phyloP scores from a whole-genome alignment of 371 early-diverging fungal genomes.

The Gilbertella persicaria region DNA sequence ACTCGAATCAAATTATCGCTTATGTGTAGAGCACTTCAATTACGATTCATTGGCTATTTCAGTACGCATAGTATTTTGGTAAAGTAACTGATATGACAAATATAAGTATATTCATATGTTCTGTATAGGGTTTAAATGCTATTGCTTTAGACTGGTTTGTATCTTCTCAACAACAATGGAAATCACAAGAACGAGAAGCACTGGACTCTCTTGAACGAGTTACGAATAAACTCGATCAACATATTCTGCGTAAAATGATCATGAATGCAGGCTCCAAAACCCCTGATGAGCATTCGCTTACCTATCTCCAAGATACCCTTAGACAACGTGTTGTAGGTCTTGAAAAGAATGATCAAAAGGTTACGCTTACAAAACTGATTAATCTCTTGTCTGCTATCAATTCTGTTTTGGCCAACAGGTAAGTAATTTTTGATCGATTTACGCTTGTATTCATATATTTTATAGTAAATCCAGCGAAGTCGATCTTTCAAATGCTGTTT shows the following conservation, averaged over 20 bases:
- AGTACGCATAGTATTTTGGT: conserved; percentile 47
- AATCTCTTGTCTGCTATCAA: conserved; percentile 15
- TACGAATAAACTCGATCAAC: conserved; percentile 20
- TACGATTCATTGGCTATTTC: conserved; percentile 38
- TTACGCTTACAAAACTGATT: conserved; percentile 5
- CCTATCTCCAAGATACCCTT: conserved; percentile 11
- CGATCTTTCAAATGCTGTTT: conserved; percentile 14
- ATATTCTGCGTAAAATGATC: conserved; percentile 15
- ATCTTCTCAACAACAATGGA: conserved; percentile 21
- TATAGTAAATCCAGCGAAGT: conserved; percentile 18
- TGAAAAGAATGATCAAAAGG: not conserved
- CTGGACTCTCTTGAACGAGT: conserved; percentile 4
- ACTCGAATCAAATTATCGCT: conserved; percentile 34
- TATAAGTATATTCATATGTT: not conserved
- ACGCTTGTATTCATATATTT: not conserved
- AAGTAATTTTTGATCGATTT: not conserved
- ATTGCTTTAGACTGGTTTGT: conserved; percentile 30
- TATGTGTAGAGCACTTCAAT: conserved; percentile 37
- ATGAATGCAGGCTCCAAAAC: conserved; percentile 9
- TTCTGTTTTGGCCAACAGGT: conserved; percentile 11
- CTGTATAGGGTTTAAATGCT: conserved; percentile 16
- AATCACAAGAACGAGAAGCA: not conserved
- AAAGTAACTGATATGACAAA: conserved; percentile 6
- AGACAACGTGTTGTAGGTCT: conserved; percentile 7
- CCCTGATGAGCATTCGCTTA: conserved; percentile 2